These are phyloP conservation scores for Capronia epimyces DNA, from an alignment of 2,329 filamentous ascomycete species.

Conservation along the genomic window DNA sequence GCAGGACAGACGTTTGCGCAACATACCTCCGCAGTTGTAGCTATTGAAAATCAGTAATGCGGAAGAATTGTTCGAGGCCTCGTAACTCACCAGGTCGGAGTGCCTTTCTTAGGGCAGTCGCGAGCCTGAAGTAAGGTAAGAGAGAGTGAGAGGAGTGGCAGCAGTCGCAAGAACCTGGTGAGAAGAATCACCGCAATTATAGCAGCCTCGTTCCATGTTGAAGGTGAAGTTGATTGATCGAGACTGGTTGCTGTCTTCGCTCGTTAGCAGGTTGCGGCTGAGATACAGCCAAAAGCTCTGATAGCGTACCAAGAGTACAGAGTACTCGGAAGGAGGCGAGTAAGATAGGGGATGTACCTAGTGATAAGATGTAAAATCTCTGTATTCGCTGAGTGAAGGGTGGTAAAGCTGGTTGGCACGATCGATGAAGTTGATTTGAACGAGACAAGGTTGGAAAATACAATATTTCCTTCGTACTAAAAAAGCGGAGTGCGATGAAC, in stretches of 20 bases:
- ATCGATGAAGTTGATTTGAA: neutral
- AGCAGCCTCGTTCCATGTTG: conserved; percentile 53
- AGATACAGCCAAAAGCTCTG: neutral
- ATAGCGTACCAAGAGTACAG: neutral
- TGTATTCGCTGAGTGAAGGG: neutral
- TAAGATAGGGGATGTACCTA: neutral
- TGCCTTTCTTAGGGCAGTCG: conserved; percentile 78
- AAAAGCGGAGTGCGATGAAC: neutral
- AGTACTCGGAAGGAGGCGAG: neutral
- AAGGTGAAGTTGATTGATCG: conserved; percentile 4
- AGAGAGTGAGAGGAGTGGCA: conserved; percentile 9
- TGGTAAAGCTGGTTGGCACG: no score
- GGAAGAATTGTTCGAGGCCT: conserved; percentile 9
- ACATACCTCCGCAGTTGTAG: conserved; percentile 76
- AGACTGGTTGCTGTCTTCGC: neutral
- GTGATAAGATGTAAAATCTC: neutral
- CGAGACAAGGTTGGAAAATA: neutral
- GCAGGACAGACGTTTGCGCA: conserved; percentile 7
- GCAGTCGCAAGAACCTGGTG: conserved; percentile 22
- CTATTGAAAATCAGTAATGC: conserved; percentile 39
- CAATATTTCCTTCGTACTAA: neutral
- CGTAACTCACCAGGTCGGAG: conserved; percentile 67
- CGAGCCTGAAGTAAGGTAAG: conserved; percentile 55
- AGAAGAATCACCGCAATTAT: conserved; percentile 47
- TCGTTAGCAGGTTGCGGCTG: neutral